Percentiles rank a stretch among this genome's conserved stretches.
Evolutionary conservation across 768 basidiomycete species (phyloP).

Genomic region (Trametes maxima): DNA sequence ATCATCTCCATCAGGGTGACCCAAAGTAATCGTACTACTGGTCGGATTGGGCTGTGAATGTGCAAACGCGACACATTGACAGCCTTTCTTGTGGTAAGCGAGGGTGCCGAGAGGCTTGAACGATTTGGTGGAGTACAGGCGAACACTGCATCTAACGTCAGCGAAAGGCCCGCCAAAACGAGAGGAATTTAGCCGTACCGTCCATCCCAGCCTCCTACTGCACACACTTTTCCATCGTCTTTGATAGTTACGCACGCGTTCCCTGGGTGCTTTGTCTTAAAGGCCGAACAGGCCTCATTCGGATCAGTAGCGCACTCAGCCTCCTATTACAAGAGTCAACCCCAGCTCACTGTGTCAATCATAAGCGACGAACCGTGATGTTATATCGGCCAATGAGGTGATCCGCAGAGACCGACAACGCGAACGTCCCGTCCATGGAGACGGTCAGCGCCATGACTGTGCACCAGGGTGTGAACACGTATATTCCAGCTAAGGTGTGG

Average conservation of each 20-base stretch:
- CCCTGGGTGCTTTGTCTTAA: constrained; percentile 77
- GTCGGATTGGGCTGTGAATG: neutral
- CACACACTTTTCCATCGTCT: constrained; percentile 76
- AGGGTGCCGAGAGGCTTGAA: constrained; percentile 86
- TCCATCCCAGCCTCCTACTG: constrained; percentile 94
- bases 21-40: neutral
- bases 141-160: constrained; percentile 51
- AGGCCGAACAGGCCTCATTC: constrained; percentile 35
- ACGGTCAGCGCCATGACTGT: constrained; percentile 88
- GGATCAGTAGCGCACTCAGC: constrained; percentile 21
- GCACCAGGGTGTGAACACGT: neutral
- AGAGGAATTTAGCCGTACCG: constrained; percentile 51
- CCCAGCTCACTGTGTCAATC: neutral
- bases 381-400: constrained; percentile 72
- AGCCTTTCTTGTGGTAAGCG: constrained; percentile 75
- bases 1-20: constrained; percentile 4
- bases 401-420: constrained; percentile 85
- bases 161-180: neutral
- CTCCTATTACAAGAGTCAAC: constrained; percentile 6
- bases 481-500: too few species aligned
- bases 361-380: constrained; percentile 42
- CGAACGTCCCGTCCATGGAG: constrained; percentile 56
- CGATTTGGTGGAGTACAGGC: constrained; percentile 78
- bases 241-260: constrained; percentile 78
- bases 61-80: constrained; percentile 78